A percentile compares a stretch with the other conserved stretches of the same genome.
Conservation (phyloP, 2,329 filamentous ascomycete genomes). For the Stemphylium beticola region DNA sequence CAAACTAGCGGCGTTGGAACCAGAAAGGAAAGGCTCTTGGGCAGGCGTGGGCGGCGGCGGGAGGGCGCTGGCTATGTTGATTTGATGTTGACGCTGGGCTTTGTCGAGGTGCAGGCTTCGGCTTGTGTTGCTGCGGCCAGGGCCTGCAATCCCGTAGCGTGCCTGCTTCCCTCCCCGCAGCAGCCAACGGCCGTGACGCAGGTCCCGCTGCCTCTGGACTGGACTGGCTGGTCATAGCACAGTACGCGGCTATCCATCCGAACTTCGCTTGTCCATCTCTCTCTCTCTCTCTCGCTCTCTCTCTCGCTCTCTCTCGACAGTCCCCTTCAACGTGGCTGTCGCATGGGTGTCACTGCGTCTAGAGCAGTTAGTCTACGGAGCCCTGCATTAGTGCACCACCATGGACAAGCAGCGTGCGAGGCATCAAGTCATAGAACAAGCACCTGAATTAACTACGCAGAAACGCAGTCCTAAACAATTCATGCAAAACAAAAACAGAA, state of each 20-base stretch:
- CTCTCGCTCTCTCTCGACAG: background rate
- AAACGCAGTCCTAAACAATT: constrained; percentile 15
- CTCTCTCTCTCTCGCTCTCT: background rate
- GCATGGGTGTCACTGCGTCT: background rate
- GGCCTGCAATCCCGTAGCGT: constrained; percentile 29
- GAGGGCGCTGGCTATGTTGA: background rate
- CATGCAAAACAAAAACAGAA: constrained; percentile 10
- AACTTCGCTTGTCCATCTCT: background rate
- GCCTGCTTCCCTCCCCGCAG: constrained; percentile 24
- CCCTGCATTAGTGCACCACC: constrained; percentile 1
- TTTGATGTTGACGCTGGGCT: constrained; percentile 16
- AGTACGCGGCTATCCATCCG: background rate
- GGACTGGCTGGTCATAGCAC: constrained; percentile 7
- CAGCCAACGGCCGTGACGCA: constrained; percentile 26
- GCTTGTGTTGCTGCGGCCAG: constrained; percentile 23
- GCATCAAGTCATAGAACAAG: background rate
- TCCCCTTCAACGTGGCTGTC: background rate
- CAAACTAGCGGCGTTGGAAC: constrained; percentile 4
- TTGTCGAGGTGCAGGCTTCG: constrained; percentile 25
- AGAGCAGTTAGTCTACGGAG: background rate
- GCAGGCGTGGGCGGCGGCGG: background rate
- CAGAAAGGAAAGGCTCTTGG: constrained; percentile 4
- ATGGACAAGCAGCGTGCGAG: background rate
- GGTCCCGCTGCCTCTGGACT: constrained; percentile 4
- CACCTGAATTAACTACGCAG: background rate